Conservation (phyloP, 495 filamentous ascomycete species). For the Podospora pseudopauciseta region DNA sequence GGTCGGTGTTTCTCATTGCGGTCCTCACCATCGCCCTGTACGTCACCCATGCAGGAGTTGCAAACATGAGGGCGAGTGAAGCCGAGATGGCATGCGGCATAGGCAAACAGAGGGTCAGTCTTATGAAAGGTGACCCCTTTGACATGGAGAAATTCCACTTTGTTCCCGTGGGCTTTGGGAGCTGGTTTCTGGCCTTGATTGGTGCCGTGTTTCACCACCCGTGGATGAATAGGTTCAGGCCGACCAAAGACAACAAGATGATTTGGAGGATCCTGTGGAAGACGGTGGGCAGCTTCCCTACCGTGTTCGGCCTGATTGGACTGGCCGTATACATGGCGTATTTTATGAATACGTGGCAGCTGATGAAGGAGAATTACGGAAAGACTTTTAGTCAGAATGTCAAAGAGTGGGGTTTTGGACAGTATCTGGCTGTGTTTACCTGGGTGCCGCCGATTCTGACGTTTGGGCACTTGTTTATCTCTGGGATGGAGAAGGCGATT, state of each 20-base stretch:
- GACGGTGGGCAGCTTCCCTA: slow-evolving; percentile 13
- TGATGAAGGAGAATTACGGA: slow-evolving; percentile 26
- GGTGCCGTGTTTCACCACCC: slow-evolving; percentile 21
- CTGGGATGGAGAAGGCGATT: slow-evolving; percentile 9
- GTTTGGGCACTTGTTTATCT: slow-evolving; percentile 16
- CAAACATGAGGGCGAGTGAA: slow-evolving; percentile 17
- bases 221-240: slow-evolving; percentile 2
- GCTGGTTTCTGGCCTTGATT: slow-evolving; percentile 16
- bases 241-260: not conserved
- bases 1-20: slow-evolving; percentile 6
- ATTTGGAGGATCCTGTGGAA: slow-evolving; percentile 9
- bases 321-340: slow-evolving; percentile 18
- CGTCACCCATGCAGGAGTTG: slow-evolving; percentile 18
- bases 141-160: slow-evolving; percentile 18
- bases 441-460: slow-evolving; percentile 23
- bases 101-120: slow-evolving; percentile 9
- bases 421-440: slow-evolving; percentile 24
- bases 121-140: slow-evolving; percentile 11
- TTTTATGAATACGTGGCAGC: slow-evolving; percentile 22
- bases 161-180: slow-evolving; percentile 17
- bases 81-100: slow-evolving; percentile 20
- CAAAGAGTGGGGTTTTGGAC: slow-evolving; percentile 24
- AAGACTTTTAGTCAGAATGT: slow-evolving; percentile 14
- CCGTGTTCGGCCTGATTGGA: slow-evolving; percentile 13
- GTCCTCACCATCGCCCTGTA: slow-evolving; percentile 21